Evolutionary conservation across 345 rosid species (phyloP), one percentile per base, ranked within the genome.

Genomic region (Excoecaria agallocha): DNA sequence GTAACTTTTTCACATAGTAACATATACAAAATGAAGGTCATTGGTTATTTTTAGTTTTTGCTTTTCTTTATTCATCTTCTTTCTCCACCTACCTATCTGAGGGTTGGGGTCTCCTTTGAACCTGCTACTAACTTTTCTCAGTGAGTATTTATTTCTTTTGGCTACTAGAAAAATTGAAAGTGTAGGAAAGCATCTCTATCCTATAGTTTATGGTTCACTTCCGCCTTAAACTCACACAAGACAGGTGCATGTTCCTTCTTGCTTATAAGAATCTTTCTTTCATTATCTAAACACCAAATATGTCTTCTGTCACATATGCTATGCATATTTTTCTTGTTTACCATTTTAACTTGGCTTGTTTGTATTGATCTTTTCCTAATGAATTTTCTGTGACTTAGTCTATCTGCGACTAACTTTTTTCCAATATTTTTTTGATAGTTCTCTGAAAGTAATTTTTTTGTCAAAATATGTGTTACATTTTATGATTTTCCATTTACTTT

Each of bases 171-270:
- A 35, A 71, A 87, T 94, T 79, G 92, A 94, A 82, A 77, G 39
- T 39, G 74, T 66, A 19, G 93, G 92, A 59, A 89, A 85, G 74
- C 95, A 87, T 86, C 93, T 86, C 61, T 94, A 97, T 79, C 91
- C 98, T 77, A 90, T 94, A 67, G 98, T 94, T 73, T 94, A 94
- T 76, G 97, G 97, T 70, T 94, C 97, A 59, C 78, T 94, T 81
- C 97, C 97, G 76, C 92, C 95, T 24, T 92, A 89, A 84, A 94
- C 97, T 79, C 93, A 93, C 78, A 92, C 97, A 69, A 84, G 92
- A 78, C 97, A 94, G 98, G 98, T 94, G 81, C 65, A 57, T 65
- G 56, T 65, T 79, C 77, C 68, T 70, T 73, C 60, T 49, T 82
- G 56, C 60, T 74, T 76, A 66, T 41, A 61, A 71, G 59, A 81